These are phyloP conservation scores for Trichoderma gracile DNA, from an alignment of 2,329 filamentous ascomycete genomes.

Conservation along the genomic window DNA sequence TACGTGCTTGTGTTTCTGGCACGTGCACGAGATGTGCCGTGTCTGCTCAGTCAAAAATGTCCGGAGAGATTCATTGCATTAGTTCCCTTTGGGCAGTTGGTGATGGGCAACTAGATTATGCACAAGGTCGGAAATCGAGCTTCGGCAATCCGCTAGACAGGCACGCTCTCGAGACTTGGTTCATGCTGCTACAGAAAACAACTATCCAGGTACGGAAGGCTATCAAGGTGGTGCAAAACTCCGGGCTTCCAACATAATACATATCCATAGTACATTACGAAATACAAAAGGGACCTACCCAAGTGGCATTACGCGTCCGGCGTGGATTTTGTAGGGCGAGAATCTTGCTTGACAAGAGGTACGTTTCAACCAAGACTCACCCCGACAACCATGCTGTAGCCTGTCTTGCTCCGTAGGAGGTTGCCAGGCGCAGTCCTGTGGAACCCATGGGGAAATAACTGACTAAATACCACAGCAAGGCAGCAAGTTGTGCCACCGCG, in stretches of 20 bases:
- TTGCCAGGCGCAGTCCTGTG: conserved; percentile 80
- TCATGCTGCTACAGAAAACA: neutral
- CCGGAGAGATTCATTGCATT: conserved; percentile 20
- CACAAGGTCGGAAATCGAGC: neutral
- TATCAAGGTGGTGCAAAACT: neutral
- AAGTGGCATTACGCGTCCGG: neutral
- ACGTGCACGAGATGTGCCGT: conserved; percentile 21
- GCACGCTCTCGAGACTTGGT: neutral
- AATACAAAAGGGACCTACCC: neutral
- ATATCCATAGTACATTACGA: conserved; percentile 4
- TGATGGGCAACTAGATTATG: neutral
- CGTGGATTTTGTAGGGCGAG: neutral
- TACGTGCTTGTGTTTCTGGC: neutral
- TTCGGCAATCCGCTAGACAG: neutral
- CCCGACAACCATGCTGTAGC: conserved; percentile 87
- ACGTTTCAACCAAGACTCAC: conserved; percentile 40
- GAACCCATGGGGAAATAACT: conserved; percentile 98
- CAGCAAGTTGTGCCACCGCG: conserved; percentile 78
- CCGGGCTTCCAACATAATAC: conserved; percentile 1
- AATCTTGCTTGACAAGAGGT: neutral
- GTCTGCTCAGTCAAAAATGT: neutral
- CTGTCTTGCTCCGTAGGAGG: conserved; percentile 79
- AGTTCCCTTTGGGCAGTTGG: neutral
- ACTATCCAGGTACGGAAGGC: neutral
- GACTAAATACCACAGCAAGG: conserved; percentile 88